Percentiles rank a stretch among this genome's conserved stretches.
phyloP scores from a whole-genome alignment of 2,329 filamentous ascomycete species.

The Aureobasidium namibiae region DNA sequence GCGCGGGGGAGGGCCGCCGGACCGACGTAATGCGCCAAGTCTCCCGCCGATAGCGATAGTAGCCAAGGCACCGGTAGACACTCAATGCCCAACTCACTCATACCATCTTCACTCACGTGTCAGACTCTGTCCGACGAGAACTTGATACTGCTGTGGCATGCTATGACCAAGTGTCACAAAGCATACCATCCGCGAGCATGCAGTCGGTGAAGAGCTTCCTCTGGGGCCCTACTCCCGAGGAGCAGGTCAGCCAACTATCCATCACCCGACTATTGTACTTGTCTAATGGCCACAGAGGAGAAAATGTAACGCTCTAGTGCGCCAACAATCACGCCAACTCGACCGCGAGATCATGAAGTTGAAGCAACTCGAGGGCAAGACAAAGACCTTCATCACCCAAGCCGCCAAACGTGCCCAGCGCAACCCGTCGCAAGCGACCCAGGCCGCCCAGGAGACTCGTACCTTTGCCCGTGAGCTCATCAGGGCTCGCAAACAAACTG shows the following conservation, averaged over 20 bases:
- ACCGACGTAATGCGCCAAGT: slow-evolving; percentile 3
- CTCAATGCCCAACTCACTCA: neutral
- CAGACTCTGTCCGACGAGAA: neutral
- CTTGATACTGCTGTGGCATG: neutral
- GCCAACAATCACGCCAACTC: slow-evolving; percentile 82
- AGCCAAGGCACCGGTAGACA: neutral
- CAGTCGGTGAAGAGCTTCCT: slow-evolving; percentile 80
- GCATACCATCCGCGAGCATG: slow-evolving; percentile 46
- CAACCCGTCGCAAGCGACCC: slow-evolving; percentile 68
- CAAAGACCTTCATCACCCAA: slow-evolving; percentile 73
- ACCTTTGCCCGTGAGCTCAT: slow-evolving; percentile 84
- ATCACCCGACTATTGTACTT: neutral
- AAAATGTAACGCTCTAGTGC: slow-evolving; percentile 89
- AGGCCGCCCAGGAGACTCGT: slow-evolving; percentile 75
- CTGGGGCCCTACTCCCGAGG: slow-evolving; percentile 85
- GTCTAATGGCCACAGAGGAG: slow-evolving; percentile 56
- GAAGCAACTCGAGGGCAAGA: slow-evolving; percentile 72
- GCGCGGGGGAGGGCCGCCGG: slow-evolving; percentile 1
- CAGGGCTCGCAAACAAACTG: slow-evolving; percentile 65
- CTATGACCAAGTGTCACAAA: neutral
- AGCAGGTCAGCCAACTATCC: slow-evolving; percentile 56
- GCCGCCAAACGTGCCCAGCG: slow-evolving; percentile 74
- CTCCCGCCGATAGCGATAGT: neutral
- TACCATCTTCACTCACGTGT: neutral
- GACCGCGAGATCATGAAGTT: slow-evolving; percentile 83